Conservation (phyloP, 2,329 filamentous ascomycete genomes). For the Phaeosphaeriaceae sp. region DNA sequence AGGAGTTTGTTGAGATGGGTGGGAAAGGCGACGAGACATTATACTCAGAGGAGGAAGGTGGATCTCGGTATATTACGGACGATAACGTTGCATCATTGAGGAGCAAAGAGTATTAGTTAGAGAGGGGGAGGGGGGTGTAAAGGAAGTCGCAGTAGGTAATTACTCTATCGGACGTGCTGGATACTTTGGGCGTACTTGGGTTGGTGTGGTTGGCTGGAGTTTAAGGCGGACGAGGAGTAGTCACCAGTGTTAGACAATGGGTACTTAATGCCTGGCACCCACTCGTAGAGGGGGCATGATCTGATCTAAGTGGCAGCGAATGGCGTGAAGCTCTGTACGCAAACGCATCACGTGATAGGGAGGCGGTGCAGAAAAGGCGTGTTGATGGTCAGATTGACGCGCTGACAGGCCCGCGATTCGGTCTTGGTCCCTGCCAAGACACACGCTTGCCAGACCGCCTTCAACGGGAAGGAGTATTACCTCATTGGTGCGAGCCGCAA, state of each 20-base stretch:
- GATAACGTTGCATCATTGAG: conserved; percentile 14
- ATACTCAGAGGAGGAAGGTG: conserved; percentile 67
- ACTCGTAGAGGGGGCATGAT: background rate
- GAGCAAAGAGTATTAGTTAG: conserved; percentile 6
- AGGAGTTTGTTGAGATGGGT: conserved; percentile 84
- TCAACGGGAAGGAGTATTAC: conserved; percentile 20
- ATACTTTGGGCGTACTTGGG: conserved; percentile 16
- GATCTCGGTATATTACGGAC: conserved; percentile 46
- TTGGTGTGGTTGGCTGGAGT: conserved; percentile 21
- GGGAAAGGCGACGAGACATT: conserved; percentile 83
- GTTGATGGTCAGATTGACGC: conserved; percentile 34
- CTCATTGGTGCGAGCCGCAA: conserved; percentile 23
- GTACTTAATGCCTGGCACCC: background rate
- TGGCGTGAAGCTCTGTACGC: conserved; percentile 25
- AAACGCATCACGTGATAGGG: conserved; percentile 18
- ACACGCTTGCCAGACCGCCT: conserved; percentile 17
- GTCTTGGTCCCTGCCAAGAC: conserved; percentile 25
- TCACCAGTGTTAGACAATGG: conserved; percentile 26
- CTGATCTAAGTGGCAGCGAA: conserved; percentile 20
- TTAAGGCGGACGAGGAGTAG: conserved; percentile 1
- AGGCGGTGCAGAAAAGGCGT: conserved; percentile 19
- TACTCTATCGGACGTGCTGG: background rate
- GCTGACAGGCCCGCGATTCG: conserved; percentile 15
- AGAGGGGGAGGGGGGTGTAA: background rate
- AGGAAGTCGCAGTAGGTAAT: too few relatives aligned